Base-by-base conservation (phyloP, 495 filamentous ascomycete genomes). In the Daldinia vernicosa region DNA sequence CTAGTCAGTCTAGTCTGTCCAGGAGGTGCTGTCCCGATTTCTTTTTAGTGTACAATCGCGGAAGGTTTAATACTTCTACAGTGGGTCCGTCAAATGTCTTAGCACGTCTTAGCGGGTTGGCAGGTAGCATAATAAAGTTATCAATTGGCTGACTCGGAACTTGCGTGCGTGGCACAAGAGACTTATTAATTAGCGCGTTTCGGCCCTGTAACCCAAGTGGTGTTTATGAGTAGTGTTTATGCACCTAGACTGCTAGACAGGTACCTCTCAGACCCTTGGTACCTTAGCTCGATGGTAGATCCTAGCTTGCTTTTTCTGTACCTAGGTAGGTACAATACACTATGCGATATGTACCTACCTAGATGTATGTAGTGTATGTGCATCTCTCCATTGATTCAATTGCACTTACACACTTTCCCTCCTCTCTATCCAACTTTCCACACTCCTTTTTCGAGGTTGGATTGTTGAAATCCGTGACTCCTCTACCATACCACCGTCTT, bases 391-490 rank as follows among this genome's bases (percentile, higher is more conserved):
- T 69, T 64, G 54, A 50, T 45, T 51, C 33, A 64, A 69, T 43
- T 59, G 50, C 33, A 37, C 9, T 39, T 9, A 12, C 26, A 28
- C 22, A 22, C 27, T 60, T 8, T 9, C 40, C 27, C n/a, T 56
- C 32, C 32, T 22, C 27, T 33, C 17, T 12, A 57, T 66, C 66
- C 57, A 69, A 73, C 70, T 69, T 66, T 51, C 50, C 22, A 30
- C 70, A 55, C 52, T 73, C 70, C 70, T 73, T 69, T 37, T 61
- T 51, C 19, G 47, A 60, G 35, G 56, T 70, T 54, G 67, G 60
- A 53, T 70, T 43, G 17, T 37, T 39, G 15, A 66, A 43, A 24
- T 57, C 66, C 62, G 40, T 51, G 24, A 66, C 40, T 55, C 37
- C 45, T 71, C 47, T 67, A 27, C 53, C 60, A 0, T 67, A 27